Evolutionary conservation across 2,329 filamentous ascomycete genomes (phyloP).

Genomic region (Calonectria naviculata): DNA sequence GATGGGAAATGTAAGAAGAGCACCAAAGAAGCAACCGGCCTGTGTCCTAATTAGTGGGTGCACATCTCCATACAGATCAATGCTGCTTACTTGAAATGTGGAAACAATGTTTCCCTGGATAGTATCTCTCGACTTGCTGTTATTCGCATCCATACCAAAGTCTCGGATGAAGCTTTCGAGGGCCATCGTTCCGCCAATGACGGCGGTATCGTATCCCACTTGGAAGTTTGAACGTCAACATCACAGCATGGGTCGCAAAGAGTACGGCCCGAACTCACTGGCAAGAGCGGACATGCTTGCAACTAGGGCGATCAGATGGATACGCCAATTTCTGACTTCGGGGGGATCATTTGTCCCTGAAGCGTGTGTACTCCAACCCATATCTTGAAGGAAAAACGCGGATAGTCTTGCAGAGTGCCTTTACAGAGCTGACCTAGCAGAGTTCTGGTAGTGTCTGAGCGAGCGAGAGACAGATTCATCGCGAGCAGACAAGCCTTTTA

Average conservation of each 20-base stretch:
- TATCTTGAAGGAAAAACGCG: background rate
- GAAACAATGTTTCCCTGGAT: conserved; percentile 53
- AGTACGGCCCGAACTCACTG: conserved; percentile 35
- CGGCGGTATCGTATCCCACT: conserved; percentile 52
- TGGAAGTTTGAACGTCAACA: background rate
- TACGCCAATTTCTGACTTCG: conserved; percentile 48
- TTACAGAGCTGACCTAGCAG: background rate
- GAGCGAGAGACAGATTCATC: background rate
- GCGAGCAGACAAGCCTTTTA: background rate
- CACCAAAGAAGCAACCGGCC: conserved; percentile 54
- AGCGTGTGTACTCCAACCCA: conserved; percentile 46
- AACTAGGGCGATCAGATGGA: conserved; percentile 46
- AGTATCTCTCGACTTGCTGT: conserved; percentile 43
- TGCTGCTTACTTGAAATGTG: conserved; percentile 41
- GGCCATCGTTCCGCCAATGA: conserved; percentile 54
- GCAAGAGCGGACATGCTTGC: conserved; percentile 48
- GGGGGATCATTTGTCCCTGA: conserved; percentile 51
- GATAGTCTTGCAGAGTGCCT: background rate
- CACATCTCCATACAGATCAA: background rate
- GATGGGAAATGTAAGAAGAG: conserved; percentile 55
- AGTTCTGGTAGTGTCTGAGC: background rate
- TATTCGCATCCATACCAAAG: conserved; percentile 44
- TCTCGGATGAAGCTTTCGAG: conserved; percentile 50
- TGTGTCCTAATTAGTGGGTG: conserved; percentile 24
- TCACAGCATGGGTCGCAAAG: background rate